Base-by-base conservation (phyloP, 2,329 filamentous ascomycete species). In the Epichloe brachyelytri region DNA sequence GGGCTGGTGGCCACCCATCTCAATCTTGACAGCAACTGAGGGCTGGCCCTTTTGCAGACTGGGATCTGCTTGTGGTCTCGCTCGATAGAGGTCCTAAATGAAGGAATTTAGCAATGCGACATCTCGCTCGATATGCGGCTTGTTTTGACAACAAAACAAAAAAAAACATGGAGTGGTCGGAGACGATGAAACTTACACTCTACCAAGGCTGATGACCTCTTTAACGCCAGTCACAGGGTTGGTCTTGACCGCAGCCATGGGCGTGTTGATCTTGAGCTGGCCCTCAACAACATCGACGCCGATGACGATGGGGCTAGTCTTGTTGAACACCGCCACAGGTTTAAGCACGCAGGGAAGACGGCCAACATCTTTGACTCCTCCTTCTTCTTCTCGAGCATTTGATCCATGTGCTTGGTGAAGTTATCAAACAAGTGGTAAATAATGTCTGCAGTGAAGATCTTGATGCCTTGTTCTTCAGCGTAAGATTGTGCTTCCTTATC, bases 381-480 rank as follows among this genome's bases (percentile, higher is more conserved):
- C 76, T 96, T 96, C 74, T 89, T 90, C 76, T 90, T 85, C 71
- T 91, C 89, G 33, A 84, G 76, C 58, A 95, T 78, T 60, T 86
- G 77, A 33, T 83, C 83, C 86, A 96, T 95, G 70, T 98, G 91
- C 68, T 87, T 88, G 43, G 87, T 97, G 71, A 98, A 98, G 57
- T 86, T 78, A 69, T 98, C 94, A 67, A 98, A 98, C 52, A 98
- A 75, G 68, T 98, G 93, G 70, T 98, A 98, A 64, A 98, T 98
- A 61, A 98, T 98, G 68, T 98, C 91, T 3, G 94, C 93, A 3
- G 88, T 95, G 74, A 98, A 98, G 61, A 98, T 87, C 76, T 95
- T 97, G 72, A 98, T 87, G 48, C 89, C 89, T 55, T 95, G 83
- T 52, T 97, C 89, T 17, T 96, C 88, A 11, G 93, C 93, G 61